phyloP scores from a whole-genome alignment of 768 basidiomycete genomes.

The Cubamyces sp. region DNA sequence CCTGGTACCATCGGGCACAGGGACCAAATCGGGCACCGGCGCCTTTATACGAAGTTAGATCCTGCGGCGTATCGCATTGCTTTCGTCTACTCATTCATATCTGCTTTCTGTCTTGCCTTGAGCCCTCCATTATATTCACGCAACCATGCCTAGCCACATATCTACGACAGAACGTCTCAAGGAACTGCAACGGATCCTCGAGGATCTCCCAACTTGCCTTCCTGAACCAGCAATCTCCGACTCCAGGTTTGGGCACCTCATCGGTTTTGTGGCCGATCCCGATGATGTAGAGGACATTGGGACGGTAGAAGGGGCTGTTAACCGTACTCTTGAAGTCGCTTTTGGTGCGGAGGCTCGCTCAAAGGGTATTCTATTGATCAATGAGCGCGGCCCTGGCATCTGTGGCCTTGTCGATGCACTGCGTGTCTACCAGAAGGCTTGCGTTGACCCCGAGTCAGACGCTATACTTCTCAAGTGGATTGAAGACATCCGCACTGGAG shows the following conservation, averaged over 20 bases:
- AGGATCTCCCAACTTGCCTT: background rate
- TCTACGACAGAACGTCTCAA: background rate
- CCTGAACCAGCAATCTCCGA: conserved; percentile 1
- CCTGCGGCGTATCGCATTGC: background rate
- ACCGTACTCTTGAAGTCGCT: background rate
- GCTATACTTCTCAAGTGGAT: background rate
- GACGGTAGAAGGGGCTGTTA: background rate
- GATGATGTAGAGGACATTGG: conserved; percentile 2
- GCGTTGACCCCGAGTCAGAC: background rate
- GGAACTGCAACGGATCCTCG: background rate
- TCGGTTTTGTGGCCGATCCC: background rate
- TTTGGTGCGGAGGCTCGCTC: background rate
- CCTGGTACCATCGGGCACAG: too few species aligned
- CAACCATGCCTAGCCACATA: background rate
- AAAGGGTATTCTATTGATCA: background rate
- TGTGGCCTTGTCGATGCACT: conserved; percentile 4
- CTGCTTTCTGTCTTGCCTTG: background rate
- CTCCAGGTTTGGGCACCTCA: background rate
- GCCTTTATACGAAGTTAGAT: too few species aligned
- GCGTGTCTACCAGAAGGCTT: background rate
- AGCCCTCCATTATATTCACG: background rate
- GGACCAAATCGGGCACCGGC: too few species aligned
- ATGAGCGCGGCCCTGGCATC: background rate
- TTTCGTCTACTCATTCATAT: background rate
- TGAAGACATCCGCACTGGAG: background rate